phyloP scores from a whole-genome alignment of 495 filamentous ascomycete genomes.

The Trichoderma erinaceum region DNA sequence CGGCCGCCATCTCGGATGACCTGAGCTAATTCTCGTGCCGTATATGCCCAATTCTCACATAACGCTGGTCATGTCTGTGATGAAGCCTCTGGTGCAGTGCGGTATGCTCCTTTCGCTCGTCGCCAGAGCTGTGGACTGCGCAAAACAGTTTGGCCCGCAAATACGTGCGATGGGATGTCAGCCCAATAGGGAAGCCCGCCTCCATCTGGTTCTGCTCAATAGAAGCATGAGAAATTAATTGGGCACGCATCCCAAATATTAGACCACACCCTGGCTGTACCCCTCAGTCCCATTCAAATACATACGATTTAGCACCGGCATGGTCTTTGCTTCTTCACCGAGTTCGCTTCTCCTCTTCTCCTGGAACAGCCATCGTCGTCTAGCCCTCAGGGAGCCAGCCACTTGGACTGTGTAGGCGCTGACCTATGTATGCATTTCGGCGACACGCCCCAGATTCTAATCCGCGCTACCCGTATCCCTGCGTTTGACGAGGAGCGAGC shows the following conservation, averaged over 20 bases:
- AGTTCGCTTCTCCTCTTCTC: constrained; percentile 12
- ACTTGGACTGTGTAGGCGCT: background rate
- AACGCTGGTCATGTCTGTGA: background rate
- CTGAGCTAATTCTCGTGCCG: background rate
- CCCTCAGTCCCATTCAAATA: constrained; percentile 15
- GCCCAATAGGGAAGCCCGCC: constrained; percentile 4
- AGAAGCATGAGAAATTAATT: background rate
- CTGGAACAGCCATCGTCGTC: constrained; percentile 12
- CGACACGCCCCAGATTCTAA: constrained; percentile 2
- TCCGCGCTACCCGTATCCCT: constrained; percentile 13
- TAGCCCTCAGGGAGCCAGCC: background rate
- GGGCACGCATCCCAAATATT: background rate
- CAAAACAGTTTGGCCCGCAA: background rate
- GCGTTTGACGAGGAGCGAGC: background rate
- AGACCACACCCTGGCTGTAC: background rate
- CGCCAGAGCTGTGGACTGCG: background rate
- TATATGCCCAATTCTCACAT: background rate
- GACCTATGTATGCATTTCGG: constrained; percentile 1
- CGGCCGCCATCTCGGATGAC: background rate
- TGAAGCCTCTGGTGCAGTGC: background rate
- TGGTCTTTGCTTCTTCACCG: constrained; percentile 4
- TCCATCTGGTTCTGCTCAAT: background rate
- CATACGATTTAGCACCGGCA: constrained; percentile 9
- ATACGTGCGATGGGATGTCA: background rate
- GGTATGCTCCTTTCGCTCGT: background rate